Evolutionary conservation across 2,329 filamentous ascomycete genomes (phyloP).

Genomic region (Xenoacremonium recifei): DNA sequence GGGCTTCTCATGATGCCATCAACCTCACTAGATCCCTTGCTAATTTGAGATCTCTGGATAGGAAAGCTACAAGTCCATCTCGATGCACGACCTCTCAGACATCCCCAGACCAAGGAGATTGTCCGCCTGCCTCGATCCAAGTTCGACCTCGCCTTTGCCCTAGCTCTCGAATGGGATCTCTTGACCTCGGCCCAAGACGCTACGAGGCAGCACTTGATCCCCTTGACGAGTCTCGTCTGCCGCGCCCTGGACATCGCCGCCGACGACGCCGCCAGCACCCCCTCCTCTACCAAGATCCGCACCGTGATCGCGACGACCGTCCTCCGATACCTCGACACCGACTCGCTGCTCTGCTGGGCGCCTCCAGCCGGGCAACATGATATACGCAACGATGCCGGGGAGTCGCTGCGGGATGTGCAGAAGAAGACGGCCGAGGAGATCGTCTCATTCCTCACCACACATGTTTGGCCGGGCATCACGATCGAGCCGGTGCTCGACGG

Average conservation of each 20-base stretch:
- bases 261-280: constrained; percentile 51
- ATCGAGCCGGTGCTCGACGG: constrained; percentile 79
- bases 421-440: constrained; percentile 67
- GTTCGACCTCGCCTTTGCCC: constrained; percentile 75
- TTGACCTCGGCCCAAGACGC: constrained; percentile 81
- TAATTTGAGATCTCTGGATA: constrained; percentile 20
- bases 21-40: not conserved
- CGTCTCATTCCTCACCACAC: constrained; percentile 65
- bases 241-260: constrained; percentile 78
- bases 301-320: constrained; percentile 64
- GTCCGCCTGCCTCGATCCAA: constrained; percentile 74
- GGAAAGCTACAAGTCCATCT: constrained; percentile 64
- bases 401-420: constrained; percentile 72
- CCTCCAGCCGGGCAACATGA: constrained; percentile 51
- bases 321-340: constrained; percentile 86
- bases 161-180: constrained; percentile 92
- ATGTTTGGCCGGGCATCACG: constrained; percentile 80
- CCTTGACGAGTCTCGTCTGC: constrained; percentile 80
- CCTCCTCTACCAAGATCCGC: constrained; percentile 52
- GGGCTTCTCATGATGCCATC: not conserved
- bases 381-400: constrained; percentile 43
- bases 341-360: constrained; percentile 89
- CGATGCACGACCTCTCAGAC: constrained; percentile 76
- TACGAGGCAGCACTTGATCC: constrained; percentile 82
- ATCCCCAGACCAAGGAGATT: constrained; percentile 67